Evolutionary conservation across 106 monocot genomes (phyloP), one percentile per base, ranked within the genome.

Genomic region (Gastrodia elata): DNA sequence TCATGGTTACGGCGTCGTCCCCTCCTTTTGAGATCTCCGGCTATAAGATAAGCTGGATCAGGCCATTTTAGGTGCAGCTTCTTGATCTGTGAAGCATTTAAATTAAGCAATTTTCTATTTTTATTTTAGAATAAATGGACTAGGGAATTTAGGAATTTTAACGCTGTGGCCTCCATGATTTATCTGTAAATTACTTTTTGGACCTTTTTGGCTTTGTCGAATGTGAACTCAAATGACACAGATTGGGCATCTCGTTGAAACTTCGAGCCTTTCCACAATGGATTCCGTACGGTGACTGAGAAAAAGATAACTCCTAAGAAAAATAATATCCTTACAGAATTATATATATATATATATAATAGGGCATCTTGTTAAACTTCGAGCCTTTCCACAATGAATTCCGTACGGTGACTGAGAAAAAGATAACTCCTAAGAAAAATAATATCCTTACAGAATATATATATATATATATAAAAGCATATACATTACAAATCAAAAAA

Each of bases 1-100:
- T 30, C 69, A 9, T 38, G 81, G 76, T 10, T 89, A 85, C 61
- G 78, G 85, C 64, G 83, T 86, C 32, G 83, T 83, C 37, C 85
- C 88, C 5, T 74, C 77, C 24, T 88, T 82, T 40, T 78, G 65
- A 74, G 30, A 59, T 30, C 59, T 57, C 9, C 57, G 11, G 25
- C 20, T 8, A 59, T 52, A n/a, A n/a, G n/a, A n/a, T n/a, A n/a
- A n/a, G n/a, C n/a, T n/a, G n/a, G n/a, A n/a, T n/a, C n/a, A n/a
- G n/a, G n/a, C n/a, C n/a, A n/a, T n/a, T n/a, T n/a, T n/a, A n/a
- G n/a, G n/a, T n/a, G n/a, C n/a, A n/a, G n/a, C 6, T 0, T 52
- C 22, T 0, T 52, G 52, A 22, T 30, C 59, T 59, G 0, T 30
- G 8, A 59, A 11, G 28, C 28, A 59, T 27, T 10, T 2, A n/a